phyloP scores from a whole-genome alignment of 1,139 yeast genomes.

The Nakaseomyces uthaithaninus region DNA sequence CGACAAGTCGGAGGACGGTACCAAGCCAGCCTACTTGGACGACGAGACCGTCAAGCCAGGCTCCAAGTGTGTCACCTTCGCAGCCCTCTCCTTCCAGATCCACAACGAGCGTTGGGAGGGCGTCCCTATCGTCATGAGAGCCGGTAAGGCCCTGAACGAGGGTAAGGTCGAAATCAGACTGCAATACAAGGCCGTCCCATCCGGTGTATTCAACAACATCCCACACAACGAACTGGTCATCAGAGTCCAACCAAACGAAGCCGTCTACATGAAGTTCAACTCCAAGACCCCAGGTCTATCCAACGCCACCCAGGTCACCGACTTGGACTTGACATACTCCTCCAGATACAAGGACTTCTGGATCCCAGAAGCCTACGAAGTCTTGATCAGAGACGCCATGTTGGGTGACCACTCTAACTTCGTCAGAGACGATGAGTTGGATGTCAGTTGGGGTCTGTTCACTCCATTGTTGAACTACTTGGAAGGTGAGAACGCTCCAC shows the following conservation, averaged over 20 bases:
- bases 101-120: conserved; percentile 97
- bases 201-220: conserved; percentile 72
- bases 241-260: conserved; percentile 91
- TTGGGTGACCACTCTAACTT: conserved; percentile 94
- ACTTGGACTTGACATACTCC: conserved; percentile 80
- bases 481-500: conserved; percentile 61
- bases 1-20: conserved; percentile 71
- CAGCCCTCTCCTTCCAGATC: conserved; percentile 71
- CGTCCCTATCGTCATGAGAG: conserved; percentile 90
- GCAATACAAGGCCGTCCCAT: conserved; percentile 80
- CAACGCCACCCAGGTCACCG: conserved; percentile 74
- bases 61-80: conserved; percentile 86
- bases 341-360: conserved; percentile 78
- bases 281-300: conserved; percentile 89
- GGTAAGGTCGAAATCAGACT: conserved; percentile 90
- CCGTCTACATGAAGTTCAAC: conserved; percentile 85
- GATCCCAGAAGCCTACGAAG: conserved; percentile 98
- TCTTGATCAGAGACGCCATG: conserved; percentile 82
- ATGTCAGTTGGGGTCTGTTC: conserved; percentile 84
- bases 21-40: conserved; percentile 83
- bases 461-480: conserved; percentile 80
- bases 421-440: conserved; percentile 96
- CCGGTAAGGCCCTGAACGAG: conserved; percentile 91
- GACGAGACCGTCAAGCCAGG: conserved; percentile 81
- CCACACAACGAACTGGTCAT: conserved; percentile 90